Base-by-base conservation (phyloP, 257 asterid species). In the Verbena officinalis region DNA sequence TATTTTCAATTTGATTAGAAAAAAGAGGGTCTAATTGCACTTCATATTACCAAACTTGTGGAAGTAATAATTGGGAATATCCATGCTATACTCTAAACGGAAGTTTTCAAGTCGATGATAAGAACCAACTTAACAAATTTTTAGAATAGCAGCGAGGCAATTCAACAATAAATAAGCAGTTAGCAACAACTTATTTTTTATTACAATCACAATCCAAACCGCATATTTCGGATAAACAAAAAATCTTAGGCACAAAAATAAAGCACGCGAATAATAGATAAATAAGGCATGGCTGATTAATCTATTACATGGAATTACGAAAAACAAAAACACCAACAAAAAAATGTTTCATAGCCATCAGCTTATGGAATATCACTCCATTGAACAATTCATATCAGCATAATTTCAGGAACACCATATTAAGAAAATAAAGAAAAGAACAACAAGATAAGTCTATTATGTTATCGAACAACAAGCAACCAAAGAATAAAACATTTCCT, bases 11-110 rank as follows among this genome's bases (percentile, higher is more conserved):
- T 0, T 21, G 17, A 58, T 39, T 40, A 9, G 39, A 23, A 51
- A 21, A 62, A 14, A 27, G n/a, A 51, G 22, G 60, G 9, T 10
- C 39, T 24, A 17, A 34, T 39, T 62, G 65, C 48, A 24, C 42
- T 24, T 59, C 42, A 54, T 10, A 49, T 4, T 54, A 23, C 14
- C 30, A 0, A 60, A 49, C 46, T 34, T 13, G 27, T n/a, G n/a
- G n/a, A n/a, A n/a, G n/a, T n/a, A n/a, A n/a, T n/a, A n/a, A n/a
- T n/a, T n/a, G n/a, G n/a, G n/a, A n/a, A n/a, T n/a, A n/a, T n/a
- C n/a, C n/a, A n/a, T n/a, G n/a, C n/a, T n/a, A n/a, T n/a, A n/a
- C n/a, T n/a, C n/a, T n/a, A n/a, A n/a, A n/a, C n/a, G n/a, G n/a
- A 34, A 60, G 20, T 7, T 12, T 59, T 12, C 48, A 27, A 34